Evolutionary conservation across 345 rosid genomes (phyloP).

Genomic region (Isatis tinctoria): DNA sequence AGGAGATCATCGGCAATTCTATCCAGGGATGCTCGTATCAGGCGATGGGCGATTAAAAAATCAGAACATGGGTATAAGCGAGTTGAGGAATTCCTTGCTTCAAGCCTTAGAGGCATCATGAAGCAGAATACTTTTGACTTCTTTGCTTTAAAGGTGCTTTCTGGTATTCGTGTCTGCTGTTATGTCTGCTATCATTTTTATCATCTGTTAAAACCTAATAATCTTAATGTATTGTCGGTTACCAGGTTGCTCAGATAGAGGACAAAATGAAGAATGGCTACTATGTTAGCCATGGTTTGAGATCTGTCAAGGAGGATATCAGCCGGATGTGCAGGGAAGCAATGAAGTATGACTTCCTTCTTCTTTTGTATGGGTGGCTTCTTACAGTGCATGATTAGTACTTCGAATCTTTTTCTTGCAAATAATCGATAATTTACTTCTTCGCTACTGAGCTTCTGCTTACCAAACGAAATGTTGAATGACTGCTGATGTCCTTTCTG

Average conservation of each 20-base stretch:
- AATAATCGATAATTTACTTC: neutral
- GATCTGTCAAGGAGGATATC: conserved; percentile 90
- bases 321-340: conserved; percentile 99
- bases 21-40: conserved; percentile 94
- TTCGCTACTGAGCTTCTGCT: conserved; percentile 1
- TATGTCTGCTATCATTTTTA: neutral
- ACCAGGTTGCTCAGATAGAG: conserved; percentile 86
- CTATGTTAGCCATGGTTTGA: conserved; percentile 78
- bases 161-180: conserved; percentile 9
- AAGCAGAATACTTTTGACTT: conserved; percentile 82
- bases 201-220: conserved; percentile 3
- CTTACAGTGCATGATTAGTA: neutral
- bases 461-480: conserved; percentile 10
- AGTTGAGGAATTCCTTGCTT: conserved; percentile 90
- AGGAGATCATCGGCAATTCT: conserved; percentile 83
- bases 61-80: conserved; percentile 82
- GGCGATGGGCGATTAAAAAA: conserved; percentile 91
- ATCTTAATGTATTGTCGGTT: conserved; percentile 24
- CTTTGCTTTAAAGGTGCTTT: conserved; percentile 79
- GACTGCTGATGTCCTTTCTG: conserved; percentile 5
- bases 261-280: conserved; percentile 79
- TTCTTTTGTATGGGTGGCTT: conserved; percentile 4
- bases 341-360: conserved; percentile 60
- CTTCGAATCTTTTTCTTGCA: conserved; percentile 1
- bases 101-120: conserved; percentile 89